Base-by-base conservation (phyloP, 257 asterid genomes). In the Nemophila menziesii region DNA sequence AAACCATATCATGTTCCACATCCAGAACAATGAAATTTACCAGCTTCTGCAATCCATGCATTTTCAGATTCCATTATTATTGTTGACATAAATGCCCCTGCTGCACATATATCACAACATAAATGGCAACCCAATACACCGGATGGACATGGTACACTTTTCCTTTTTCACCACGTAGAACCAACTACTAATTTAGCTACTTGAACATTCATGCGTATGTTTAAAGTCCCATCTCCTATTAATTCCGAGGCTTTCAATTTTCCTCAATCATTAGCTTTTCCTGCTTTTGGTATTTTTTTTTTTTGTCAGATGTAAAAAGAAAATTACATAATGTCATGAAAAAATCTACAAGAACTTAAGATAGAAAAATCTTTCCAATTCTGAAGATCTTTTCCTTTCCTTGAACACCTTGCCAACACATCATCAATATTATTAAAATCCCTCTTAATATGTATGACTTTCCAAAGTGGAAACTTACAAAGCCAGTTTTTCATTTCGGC, bases 121-220 rank as follows among this genome's bases (percentile, higher is more conserved):
- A 90, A 81, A 71, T 90, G 99, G 99, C 99, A 90, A 66, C 96
- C 94, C 27, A 90, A 90, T 68, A 85, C 99, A 43, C 99, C 99
- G 23, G 99, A 85, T 67, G 99, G 96, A 45, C 92, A 77, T 58
- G 99, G 99, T 33, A 33, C 90, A n/a, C 99, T 96, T 54, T 90
- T 90, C 72, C 94, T 90, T 64, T 85, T 90, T 67, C 77, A 90
- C 52, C 96, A 81, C 41, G 96, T 94, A 53, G 85, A 73, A 59
- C 78, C 93, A 23, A 75, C 65, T 68, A 60, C 85, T 43, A 72
- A 73, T 56, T 71, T 82, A 44, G 72, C 79, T 57, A 80, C 73
- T 73, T 96, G 96, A 64, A 63, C 82, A 52, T 90, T 90, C 72
- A 81, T 90, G 87, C 93, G 94, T 54, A 90, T 90, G 86, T 90